phyloP scores from a whole-genome alignment of 2,329 filamentous ascomycete genomes.

The Pestalotiopsis sp. region DNA sequence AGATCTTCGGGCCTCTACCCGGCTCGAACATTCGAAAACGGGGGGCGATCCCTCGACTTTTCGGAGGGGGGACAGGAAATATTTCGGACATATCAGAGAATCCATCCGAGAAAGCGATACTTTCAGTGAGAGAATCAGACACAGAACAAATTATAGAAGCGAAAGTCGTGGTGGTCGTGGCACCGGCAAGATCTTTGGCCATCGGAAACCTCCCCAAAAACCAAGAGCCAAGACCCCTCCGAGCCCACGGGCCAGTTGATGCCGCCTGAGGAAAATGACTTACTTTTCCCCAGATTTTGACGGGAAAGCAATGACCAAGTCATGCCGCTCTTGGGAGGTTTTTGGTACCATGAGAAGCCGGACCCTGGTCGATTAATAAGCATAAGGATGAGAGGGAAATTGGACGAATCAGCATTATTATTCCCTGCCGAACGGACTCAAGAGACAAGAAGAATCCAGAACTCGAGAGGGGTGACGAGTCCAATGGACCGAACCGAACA shows the following conservation, averaged over 20 bases:
- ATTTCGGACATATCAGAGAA: neutral
- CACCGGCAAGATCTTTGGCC: neutral
- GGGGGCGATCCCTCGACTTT: neutral
- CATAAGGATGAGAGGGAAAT: neutral
- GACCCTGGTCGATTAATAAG: neutral
- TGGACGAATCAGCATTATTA: neutral
- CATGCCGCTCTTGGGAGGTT: neutral
- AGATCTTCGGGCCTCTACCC: neutral
- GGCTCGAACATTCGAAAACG: slow-evolving; percentile 7
- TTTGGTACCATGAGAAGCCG: neutral
- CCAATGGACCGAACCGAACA: too few relatives aligned
- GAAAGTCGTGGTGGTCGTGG: neutral
- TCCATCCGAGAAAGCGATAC: too few relatives aligned
- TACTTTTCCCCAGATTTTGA: neutral
- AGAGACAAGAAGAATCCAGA: too few relatives aligned
- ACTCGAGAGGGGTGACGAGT: too few relatives aligned
- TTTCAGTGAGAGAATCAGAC: too few relatives aligned
- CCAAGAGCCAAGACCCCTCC: neutral
- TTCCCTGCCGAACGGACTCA: neutral
- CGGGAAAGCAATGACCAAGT: neutral
- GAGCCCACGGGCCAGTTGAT: neutral
- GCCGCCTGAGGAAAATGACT: neutral
- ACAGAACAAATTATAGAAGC: neutral
- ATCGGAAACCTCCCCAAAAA: neutral
- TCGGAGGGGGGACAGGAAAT: neutral